These are phyloP conservation scores for Boletus rex-veris DNA, from an alignment of 768 basidiomycete genomes.

Conservation along the genomic window DNA sequence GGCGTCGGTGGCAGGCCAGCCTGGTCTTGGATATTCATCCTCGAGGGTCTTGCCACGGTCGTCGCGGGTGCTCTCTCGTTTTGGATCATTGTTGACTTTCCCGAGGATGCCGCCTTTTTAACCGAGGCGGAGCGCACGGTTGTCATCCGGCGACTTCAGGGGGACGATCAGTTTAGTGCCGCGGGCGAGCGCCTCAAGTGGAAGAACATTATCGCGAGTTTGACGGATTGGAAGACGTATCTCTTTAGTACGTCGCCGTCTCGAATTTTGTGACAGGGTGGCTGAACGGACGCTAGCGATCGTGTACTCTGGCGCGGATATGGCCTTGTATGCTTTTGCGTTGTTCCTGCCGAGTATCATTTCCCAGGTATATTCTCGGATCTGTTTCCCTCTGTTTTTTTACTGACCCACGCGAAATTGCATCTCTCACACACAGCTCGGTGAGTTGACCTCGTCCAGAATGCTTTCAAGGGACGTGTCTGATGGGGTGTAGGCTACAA, in stretches of 20 bases:
- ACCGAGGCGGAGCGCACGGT: conserved; percentile 66
- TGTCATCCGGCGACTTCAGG: conserved; percentile 61
- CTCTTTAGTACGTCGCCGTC: conserved; percentile 23
- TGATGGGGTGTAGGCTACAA: conserved; percentile 44
- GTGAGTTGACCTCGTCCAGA: conserved; percentile 24
- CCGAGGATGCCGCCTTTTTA: conserved; percentile 76
- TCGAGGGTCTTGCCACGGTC: conserved; percentile 67
- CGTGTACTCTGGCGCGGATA: conserved; percentile 53
- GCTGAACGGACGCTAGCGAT: conserved; percentile 40
- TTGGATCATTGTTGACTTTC: conserved; percentile 82
- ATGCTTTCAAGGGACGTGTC: neutral
- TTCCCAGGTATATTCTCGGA: conserved; percentile 45
- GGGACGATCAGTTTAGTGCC: conserved; percentile 68
- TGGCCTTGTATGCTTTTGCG: conserved; percentile 73
- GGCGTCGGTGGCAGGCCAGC: conserved; percentile 65
- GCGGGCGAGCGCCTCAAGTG: conserved; percentile 59
- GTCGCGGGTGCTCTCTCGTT: conserved; percentile 63
- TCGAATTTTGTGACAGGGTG: neutral
- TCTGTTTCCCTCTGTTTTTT: neutral
- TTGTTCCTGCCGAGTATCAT: conserved; percentile 80
- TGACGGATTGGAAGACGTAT: conserved; percentile 77
- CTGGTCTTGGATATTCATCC: conserved; percentile 74
- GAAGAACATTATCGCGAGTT: conserved; percentile 57
- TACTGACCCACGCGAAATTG: neutral
- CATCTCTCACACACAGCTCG: conserved; percentile 32